Percentiles rank a stretch among this genome's conserved stretches.
phyloP scores from a whole-genome alignment of 257 asterid species.

The Anisodus acutangulus region DNA sequence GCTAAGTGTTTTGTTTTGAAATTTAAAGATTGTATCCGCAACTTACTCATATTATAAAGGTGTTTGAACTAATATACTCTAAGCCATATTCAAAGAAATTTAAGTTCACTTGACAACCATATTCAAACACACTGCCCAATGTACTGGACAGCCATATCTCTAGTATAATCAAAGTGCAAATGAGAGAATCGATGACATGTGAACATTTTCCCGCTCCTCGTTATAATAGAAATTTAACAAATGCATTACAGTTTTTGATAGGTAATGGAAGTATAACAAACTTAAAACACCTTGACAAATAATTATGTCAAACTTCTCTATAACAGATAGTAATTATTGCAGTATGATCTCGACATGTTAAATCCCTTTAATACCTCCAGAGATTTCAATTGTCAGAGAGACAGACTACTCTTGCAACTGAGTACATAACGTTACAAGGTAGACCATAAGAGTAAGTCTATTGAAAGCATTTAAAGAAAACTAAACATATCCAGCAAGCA shows the following conservation, averaged over 20 bases:
- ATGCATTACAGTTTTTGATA: neutral
- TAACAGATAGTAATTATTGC: neutral
- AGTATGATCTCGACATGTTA: neutral
- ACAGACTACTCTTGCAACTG: neutral
- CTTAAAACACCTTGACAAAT: neutral
- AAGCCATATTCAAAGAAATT: neutral
- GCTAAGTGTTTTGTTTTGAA: neutral
- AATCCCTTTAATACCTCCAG: neutral
- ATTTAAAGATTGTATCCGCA: neutral
- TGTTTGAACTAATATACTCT: neutral
- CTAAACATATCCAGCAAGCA: neutral
- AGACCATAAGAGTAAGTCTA: neutral
- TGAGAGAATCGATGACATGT: neutral
- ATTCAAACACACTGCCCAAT: neutral
- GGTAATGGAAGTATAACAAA: neutral
- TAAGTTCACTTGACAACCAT: neutral
- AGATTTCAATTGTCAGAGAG: neutral
- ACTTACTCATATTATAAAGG: neutral
- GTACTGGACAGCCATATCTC: conserved; percentile 12
- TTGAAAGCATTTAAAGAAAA: neutral
- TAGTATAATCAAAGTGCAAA: neutral
- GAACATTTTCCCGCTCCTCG: neutral
- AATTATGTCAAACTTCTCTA: neutral
- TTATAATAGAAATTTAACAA: neutral
- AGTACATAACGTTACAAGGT: conserved; percentile 1